phyloP scores from a whole-genome alignment of 2,329 filamentous ascomycete genomes.

The Talaromyces amestolkiae region DNA sequence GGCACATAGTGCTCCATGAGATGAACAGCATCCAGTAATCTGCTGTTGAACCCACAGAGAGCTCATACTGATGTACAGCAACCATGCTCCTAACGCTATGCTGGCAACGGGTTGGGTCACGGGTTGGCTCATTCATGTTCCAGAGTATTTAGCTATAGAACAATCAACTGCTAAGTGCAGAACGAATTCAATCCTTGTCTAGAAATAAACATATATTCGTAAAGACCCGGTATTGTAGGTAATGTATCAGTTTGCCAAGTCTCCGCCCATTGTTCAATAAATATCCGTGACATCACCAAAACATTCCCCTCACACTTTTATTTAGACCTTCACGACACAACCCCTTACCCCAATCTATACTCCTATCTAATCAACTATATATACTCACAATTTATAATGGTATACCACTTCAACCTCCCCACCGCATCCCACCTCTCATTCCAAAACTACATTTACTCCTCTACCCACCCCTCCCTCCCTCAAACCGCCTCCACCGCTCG shows the following conservation, averaged over 20 bases:
- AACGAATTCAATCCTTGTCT: too few relatives aligned
- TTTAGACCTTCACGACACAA: too few relatives aligned
- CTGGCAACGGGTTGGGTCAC: too few relatives aligned
- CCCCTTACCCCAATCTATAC: not conserved
- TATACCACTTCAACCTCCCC: constrained; percentile 81
- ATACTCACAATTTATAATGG: constrained; percentile 59
- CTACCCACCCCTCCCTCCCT: constrained; percentile 85
- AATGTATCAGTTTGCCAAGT: not conserved
- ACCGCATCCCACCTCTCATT: constrained; percentile 88
- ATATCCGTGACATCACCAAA: constrained; percentile 24
- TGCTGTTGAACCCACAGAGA: not conserved
- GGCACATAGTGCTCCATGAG: not conserved
- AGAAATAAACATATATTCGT: too few relatives aligned
- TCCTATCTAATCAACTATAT: not conserved
- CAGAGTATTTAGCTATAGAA: too few relatives aligned
- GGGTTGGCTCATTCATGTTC: not conserved
- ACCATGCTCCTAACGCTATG: too few relatives aligned
- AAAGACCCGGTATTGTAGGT: not conserved
- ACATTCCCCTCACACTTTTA: not conserved
- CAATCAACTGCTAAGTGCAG: too few relatives aligned
- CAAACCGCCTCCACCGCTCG: constrained; percentile 79
- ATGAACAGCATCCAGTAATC: not conserved
- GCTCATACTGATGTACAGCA: too few relatives aligned
- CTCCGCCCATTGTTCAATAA: not conserved
- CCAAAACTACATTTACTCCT: constrained; percentile 70